Percentiles rank a stretch among this genome's conserved stretches.
Evolutionary conservation across 805 yeast species (phyloP).

Genomic region (Metschnikowia dekortorum): DNA sequence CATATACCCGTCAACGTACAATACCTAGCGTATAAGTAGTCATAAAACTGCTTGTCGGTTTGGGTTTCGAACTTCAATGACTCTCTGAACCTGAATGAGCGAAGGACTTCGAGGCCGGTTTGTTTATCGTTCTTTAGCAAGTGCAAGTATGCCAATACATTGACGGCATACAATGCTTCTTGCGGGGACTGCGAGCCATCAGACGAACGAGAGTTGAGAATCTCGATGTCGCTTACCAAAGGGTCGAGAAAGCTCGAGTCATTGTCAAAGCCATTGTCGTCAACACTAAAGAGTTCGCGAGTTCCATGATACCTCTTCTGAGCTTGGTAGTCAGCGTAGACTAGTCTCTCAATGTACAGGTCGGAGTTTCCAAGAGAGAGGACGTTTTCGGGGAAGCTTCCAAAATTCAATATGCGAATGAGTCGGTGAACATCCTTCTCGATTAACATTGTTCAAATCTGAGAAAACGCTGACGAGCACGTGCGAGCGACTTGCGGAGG

Average conservation of each 20-base stretch:
- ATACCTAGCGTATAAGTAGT: constrained; percentile 31
- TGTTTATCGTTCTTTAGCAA: constrained; percentile 23
- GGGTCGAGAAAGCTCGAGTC: not conserved
- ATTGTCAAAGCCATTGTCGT: not conserved
- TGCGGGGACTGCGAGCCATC: constrained; percentile 20
- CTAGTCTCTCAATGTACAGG: constrained; percentile 29
- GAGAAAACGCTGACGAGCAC: not conserved
- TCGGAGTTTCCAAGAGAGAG: constrained; percentile 30
- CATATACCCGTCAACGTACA: constrained; percentile 29
- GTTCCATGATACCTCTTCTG: constrained; percentile 15
- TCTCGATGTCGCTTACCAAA: constrained; percentile 24
- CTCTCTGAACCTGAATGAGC: constrained; percentile 8
- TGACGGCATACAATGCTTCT: constrained; percentile 31
- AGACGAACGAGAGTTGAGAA: constrained; percentile 24
- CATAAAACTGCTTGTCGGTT: constrained; percentile 21
- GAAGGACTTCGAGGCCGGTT: constrained; percentile 17
- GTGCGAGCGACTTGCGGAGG: not conserved
- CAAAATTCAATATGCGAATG: constrained; percentile 27
- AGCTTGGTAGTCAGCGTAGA: constrained; percentile 36
- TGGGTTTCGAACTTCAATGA: constrained; percentile 2
- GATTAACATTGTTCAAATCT: constrained; percentile 19
- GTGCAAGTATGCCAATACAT: constrained; percentile 33
- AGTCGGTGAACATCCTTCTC: constrained; percentile 23
- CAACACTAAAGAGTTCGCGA: not conserved
- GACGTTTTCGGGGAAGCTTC: constrained; percentile 36